These are phyloP conservation scores for Chalciporus chontae DNA, from an alignment of 768 basidiomycete species.

Conservation along the genomic window DNA sequence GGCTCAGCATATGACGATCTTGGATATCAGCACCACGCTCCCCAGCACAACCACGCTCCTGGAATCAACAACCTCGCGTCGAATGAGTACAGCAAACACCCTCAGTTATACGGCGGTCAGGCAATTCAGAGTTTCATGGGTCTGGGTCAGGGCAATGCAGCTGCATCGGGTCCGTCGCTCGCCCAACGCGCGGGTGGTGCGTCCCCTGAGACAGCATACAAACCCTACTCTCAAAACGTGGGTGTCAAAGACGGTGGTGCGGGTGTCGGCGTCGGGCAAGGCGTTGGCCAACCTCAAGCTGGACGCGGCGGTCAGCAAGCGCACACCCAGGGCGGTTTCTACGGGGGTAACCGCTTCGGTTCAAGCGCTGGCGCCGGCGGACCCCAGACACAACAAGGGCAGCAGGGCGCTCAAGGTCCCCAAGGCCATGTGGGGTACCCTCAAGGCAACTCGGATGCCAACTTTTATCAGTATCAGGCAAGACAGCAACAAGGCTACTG, in stretches of 20 bases:
- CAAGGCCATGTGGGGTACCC: constrained; percentile 49
- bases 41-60: constrained; percentile 54
- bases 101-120: constrained; percentile 46
- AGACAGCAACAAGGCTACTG: constrained; percentile 62
- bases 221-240: constrained; percentile 58
- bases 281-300: constrained; percentile 35
- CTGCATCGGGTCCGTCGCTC: constrained; percentile 45
- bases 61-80: constrained; percentile 37
- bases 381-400: constrained; percentile 49
- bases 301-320: constrained; percentile 44
- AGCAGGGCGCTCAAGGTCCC: constrained; percentile 32
- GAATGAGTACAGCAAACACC: constrained; percentile 44
- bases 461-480: constrained; percentile 71
- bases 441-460: constrained; percentile 54
- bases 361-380: constrained; percentile 38
- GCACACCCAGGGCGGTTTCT: constrained; percentile 43
- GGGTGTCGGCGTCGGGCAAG: constrained; percentile 39
- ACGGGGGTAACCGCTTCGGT: constrained; percentile 42
- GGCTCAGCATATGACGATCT: constrained; percentile 47
- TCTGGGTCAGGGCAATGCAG: constrained; percentile 42
- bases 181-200: constrained; percentile 43
- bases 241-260: constrained; percentile 56
- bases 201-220: constrained; percentile 73
- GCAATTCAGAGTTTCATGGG: constrained; percentile 73
- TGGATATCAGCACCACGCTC: constrained; percentile 52